Percentiles rank a stretch among this genome's conserved stretches.
Evolutionary conservation across 2,329 filamentous ascomycete species (phyloP).

Genomic region (Trichoderma guizhouense): DNA sequence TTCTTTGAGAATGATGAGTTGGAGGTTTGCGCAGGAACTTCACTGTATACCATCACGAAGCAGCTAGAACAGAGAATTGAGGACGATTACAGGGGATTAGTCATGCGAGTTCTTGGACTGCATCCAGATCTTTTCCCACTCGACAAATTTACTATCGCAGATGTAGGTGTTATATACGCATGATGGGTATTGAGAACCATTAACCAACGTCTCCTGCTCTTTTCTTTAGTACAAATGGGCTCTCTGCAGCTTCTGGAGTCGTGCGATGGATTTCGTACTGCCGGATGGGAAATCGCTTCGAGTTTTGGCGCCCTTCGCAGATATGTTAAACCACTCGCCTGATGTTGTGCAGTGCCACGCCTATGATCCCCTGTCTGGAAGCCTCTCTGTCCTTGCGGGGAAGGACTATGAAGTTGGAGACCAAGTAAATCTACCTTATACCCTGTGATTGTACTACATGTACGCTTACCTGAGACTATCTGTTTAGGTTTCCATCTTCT

Average conservation of each 20-base stretch:
- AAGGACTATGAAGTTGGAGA: constrained; percentile 32
- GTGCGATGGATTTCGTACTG: constrained; percentile 34
- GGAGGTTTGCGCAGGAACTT: constrained; percentile 32
- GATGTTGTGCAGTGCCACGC: constrained; percentile 34
- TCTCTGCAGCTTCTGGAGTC: constrained; percentile 29
- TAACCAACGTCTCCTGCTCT: constrained; percentile 8
- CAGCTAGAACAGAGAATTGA: constrained; percentile 29
- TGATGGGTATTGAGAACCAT: constrained; percentile 14
- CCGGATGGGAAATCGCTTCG: constrained; percentile 20
- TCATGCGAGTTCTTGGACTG: constrained; percentile 28
- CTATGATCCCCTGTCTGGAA: constrained; percentile 32
- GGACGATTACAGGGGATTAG: constrained; percentile 30
- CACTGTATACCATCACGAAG: constrained; percentile 33
- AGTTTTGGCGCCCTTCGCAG: constrained; percentile 33
- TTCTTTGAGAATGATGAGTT: constrained; percentile 34
- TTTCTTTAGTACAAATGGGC: constrained; percentile 36
- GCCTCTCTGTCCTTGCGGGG: constrained; percentile 29
- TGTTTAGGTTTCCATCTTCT: constrained; percentile 26
- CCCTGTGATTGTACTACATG: constrained; percentile 14
- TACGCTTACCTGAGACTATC: constrained; percentile 9
- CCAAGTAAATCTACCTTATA: constrained; percentile 29
- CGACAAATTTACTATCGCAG: constrained; percentile 32
- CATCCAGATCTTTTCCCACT: constrained; percentile 34
- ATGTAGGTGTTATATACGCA: constrained; percentile 27
- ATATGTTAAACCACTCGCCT: constrained; percentile 37